phyloP scores from a whole-genome alignment of 2,329 filamentous ascomycete genomes.

The Trichophyton simii region DNA sequence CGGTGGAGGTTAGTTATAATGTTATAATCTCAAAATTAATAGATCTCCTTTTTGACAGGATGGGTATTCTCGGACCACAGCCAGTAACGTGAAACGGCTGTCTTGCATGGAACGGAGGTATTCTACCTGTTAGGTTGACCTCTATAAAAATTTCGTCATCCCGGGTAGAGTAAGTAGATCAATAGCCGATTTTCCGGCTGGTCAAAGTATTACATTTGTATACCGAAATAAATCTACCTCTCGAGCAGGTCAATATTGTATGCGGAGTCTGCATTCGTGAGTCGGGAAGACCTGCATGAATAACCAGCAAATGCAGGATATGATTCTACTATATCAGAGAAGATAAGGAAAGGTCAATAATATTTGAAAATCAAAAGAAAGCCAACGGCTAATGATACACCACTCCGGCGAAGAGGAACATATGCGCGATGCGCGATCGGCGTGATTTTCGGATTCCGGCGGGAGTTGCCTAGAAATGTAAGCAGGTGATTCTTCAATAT shows the following conservation, averaged over 20 bases:
- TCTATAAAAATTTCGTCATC: no score
- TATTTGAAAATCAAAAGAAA: neutral
- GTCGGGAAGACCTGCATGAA: neutral
- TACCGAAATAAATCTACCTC: no score
- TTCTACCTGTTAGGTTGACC: no score
- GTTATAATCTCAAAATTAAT: neutral
- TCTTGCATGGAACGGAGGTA: no score
- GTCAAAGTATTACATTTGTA: no score
- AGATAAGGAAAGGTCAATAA: neutral
- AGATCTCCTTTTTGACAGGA: neutral
- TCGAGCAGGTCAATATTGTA: no score
- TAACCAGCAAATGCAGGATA: neutral
- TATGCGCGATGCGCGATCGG: conserved; percentile 3
- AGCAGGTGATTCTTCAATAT: neutral
- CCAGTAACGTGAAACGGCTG: neutral
- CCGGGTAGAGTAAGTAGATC: no score
- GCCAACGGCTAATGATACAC: neutral
- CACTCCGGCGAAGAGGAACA: neutral
- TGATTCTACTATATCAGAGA: neutral
- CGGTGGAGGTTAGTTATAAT: neutral
- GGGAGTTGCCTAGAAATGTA: neutral
- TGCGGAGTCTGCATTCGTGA: no score
- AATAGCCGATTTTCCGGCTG: no score
- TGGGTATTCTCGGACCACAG: neutral
- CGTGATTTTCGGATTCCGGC: neutral